A percentile compares a stretch with the other conserved stretches of the same genome.
These are phyloP conservation scores for Trichoderma asperelloides DNA, from an alignment of 495 filamentous ascomycete genomes.

Conservation along the genomic window DNA sequence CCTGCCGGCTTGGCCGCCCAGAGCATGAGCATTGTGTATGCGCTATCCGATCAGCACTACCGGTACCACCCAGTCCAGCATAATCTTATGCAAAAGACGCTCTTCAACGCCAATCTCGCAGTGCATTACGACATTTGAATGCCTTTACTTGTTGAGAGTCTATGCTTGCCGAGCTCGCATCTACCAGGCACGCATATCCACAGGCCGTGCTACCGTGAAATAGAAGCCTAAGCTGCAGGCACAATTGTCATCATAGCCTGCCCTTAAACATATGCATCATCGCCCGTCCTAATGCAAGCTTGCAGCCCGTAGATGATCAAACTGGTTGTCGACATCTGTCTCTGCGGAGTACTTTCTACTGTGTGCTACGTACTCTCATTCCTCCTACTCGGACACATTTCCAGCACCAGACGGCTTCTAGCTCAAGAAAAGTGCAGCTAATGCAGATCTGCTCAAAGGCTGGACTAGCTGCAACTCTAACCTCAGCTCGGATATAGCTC, in stretches of 20 bases:
- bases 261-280: background rate
- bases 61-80: background rate
- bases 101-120: background rate
- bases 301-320: background rate
- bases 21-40: background rate
- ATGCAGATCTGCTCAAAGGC: background rate
- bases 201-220: no score
- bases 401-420: no score
- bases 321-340: background rate
- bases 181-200: no score
- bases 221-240: no score
- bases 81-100: background rate
- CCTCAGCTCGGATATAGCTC: background rate
- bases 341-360: background rate
- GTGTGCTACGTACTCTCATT: background rate
- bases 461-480: slow-evolving; percentile 1
- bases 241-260: no score
- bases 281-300: background rate
- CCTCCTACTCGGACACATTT: no score
- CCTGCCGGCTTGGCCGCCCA: no score
- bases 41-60: background rate
- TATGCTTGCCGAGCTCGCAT: no score
- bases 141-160: background rate
- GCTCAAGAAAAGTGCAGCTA: background rate
- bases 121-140: background rate